Conservation (phyloP, 1,139 yeast species). For the Wickerhamomyces sp. region DNA sequence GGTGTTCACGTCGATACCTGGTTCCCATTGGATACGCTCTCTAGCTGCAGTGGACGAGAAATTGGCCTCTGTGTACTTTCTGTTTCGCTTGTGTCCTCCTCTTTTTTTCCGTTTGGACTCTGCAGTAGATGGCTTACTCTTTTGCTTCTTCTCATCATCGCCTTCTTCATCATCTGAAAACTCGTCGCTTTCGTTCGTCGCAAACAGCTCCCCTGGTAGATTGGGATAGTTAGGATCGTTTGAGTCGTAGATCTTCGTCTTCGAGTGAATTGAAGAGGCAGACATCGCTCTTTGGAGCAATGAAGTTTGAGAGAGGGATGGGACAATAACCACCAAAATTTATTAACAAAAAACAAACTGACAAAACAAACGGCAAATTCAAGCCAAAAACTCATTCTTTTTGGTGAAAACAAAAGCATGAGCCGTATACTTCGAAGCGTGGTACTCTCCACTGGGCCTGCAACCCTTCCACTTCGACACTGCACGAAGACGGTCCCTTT, state of each 20-base stretch:
- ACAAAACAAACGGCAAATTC: too few relatives aligned
- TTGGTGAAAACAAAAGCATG: too few relatives aligned
- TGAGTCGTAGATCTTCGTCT: conserved; percentile 31
- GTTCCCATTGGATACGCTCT: conserved; percentile 46
- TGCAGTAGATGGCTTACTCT: conserved; percentile 3
- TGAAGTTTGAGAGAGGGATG: too few relatives aligned
- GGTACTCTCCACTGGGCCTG: too few relatives aligned
- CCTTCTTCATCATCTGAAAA: conserved; percentile 14
- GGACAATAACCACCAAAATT: too few relatives aligned
- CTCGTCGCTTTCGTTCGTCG: conserved; percentile 21
- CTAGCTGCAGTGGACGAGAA: conserved; percentile 28
- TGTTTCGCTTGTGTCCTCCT: conserved; percentile 14
- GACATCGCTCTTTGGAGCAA: too few relatives aligned
- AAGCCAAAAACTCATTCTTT: too few relatives aligned
- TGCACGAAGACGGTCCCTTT: too few relatives aligned
- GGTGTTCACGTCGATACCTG: conserved; percentile 45
- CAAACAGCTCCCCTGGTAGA: conserved; percentile 27
- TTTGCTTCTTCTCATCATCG: neutral
- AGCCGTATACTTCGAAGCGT: too few relatives aligned
- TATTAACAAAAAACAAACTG: too few relatives aligned
- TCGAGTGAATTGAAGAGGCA: neutral
- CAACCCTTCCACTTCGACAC: too few relatives aligned
- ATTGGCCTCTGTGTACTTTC: conserved; percentile 30
- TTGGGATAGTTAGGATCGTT: conserved; percentile 36
- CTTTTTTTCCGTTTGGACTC: conserved; percentile 11